Evolutionary conservation across 108 stramenopile species (phyloP).

Genomic region (Skeletonema potamos): DNA sequence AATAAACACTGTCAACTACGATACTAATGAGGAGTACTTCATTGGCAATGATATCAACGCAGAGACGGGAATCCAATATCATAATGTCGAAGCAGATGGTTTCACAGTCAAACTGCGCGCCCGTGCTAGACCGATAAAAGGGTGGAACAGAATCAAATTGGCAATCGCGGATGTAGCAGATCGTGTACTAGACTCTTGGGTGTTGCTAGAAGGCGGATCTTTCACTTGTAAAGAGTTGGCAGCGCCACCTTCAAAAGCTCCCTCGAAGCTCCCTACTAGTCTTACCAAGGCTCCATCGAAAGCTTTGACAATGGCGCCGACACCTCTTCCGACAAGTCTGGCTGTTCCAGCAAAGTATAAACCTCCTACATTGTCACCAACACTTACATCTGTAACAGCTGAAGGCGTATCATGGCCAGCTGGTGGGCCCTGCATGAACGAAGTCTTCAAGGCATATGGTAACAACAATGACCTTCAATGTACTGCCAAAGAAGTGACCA

Average conservation of each 20-base stretch:
- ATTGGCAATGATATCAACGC: slow-evolving; percentile 7
- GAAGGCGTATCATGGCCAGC: background rate
- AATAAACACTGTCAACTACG: slow-evolving; percentile 36
- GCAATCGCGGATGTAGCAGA: slow-evolving; percentile 24
- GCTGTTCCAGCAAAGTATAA: too few relatives aligned
- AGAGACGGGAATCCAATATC: background rate
- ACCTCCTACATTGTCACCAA: background rate
- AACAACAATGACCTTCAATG: slow-evolving; percentile 5
- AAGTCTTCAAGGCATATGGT: background rate
- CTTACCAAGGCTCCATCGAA: background rate
- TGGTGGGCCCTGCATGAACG: slow-evolving; percentile 1
- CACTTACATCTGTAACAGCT: background rate
- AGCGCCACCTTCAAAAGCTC: too few relatives aligned
- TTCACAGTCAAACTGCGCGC: slow-evolving; percentile 25
- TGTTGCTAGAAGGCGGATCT: slow-evolving; percentile 21
- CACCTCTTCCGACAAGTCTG: too few relatives aligned
- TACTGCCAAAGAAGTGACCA: slow-evolving; percentile 8
- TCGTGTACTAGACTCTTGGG: slow-evolving; percentile 27
- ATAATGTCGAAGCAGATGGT: slow-evolving; percentile 21
- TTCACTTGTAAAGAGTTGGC: slow-evolving; percentile 5
- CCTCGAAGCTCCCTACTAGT: too few relatives aligned
- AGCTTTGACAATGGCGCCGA: too few relatives aligned
- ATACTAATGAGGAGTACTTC: slow-evolving; percentile 19
- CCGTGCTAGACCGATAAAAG: background rate
- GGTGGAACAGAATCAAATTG: slow-evolving; percentile 28